phyloP scores from a whole-genome alignment of 257 asterid genomes.

The Plectranthus barbatus region DNA sequence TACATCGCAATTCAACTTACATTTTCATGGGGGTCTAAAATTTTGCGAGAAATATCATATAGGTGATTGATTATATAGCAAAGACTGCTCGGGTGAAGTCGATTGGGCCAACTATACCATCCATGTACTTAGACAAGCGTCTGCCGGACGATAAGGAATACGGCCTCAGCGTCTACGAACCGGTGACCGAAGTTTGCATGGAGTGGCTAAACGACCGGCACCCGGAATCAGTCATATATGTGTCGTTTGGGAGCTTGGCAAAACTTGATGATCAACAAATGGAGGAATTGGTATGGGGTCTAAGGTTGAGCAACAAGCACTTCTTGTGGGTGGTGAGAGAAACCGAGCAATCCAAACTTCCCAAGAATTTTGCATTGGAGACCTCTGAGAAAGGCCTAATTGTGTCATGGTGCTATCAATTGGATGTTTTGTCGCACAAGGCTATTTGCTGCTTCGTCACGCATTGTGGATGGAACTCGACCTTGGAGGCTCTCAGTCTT shows the following conservation, averaged over 20 bases:
- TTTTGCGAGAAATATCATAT: too few species aligned
- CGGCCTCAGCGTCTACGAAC: conserved; percentile 30
- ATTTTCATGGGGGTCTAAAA: too few species aligned
- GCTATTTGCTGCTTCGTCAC: conserved; percentile 23
- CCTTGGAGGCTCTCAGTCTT: conserved; percentile 16
- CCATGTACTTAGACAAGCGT: conserved; percentile 39
- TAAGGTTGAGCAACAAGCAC: neutral
- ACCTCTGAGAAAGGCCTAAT: conserved; percentile 17
- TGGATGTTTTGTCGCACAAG: conserved; percentile 16
- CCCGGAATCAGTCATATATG: conserved; percentile 11
- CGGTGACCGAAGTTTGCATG: conserved; percentile 13
- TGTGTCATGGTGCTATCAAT: conserved; percentile 23
- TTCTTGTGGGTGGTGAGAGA: conserved; percentile 25
- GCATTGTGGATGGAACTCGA: conserved; percentile 33
- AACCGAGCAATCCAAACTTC: conserved; percentile 16
- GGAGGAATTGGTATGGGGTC: conserved; percentile 6
- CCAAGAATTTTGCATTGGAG: neutral
- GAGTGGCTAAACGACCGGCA: conserved; percentile 19
- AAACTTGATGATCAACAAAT: neutral
- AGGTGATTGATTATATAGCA: conserved; percentile 33
- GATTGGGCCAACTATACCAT: conserved; percentile 42
- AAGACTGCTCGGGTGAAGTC: conserved; percentile 23
- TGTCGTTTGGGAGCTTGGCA: conserved; percentile 22
- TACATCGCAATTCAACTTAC: too few species aligned
- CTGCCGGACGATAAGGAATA: conserved; percentile 27